Conservation (phyloP, 1,139 yeast species). For the Petasospora fabianii region DNA sequence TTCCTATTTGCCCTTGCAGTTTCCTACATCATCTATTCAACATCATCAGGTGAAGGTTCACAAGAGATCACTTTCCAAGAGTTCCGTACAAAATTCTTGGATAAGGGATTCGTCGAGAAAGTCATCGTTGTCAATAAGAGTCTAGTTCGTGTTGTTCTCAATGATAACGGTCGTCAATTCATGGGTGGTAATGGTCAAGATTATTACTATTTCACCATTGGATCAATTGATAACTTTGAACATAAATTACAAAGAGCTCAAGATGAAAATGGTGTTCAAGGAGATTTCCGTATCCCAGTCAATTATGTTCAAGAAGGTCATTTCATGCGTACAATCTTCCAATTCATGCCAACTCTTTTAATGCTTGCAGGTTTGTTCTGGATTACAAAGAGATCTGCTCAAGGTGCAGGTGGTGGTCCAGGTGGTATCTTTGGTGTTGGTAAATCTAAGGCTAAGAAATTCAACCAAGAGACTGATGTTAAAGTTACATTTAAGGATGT, state of each 20-base stretch:
- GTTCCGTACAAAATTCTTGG: constrained; percentile 77
- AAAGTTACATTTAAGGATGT: constrained; percentile 89
- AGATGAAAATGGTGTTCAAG: constrained; percentile 55
- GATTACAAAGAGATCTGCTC: constrained; percentile 50
- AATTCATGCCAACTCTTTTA: constrained; percentile 79
- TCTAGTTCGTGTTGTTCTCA: constrained; percentile 44
- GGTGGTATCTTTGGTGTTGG: constrained; percentile 56
- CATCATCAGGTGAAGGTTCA: constrained; percentile 28
- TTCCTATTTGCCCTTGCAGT: constrained; percentile 30
- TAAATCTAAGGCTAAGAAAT: constrained; percentile 83
- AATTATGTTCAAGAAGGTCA: constrained; percentile 70
- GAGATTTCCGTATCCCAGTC: constrained; percentile 76
- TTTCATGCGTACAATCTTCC: constrained; percentile 56
- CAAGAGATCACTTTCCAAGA: constrained; percentile 53
- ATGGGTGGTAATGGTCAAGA: constrained; percentile 13
- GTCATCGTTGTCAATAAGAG: constrained; percentile 73
- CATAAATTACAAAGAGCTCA: constrained; percentile 75
- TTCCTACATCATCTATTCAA: constrained; percentile 29
- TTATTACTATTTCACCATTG: constrained; percentile 61
- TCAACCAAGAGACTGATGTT: constrained; percentile 88
- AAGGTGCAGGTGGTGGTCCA: constrained; percentile 50
- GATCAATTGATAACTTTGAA: constrained; percentile 91
- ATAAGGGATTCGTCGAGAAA: constrained; percentile 76
- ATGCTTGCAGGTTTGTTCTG: constrained; percentile 83
- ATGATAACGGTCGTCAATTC: constrained; percentile 36